Conservation (phyloP, 495 filamentous ascomycete species). For the Tuber umbilicatum region DNA sequence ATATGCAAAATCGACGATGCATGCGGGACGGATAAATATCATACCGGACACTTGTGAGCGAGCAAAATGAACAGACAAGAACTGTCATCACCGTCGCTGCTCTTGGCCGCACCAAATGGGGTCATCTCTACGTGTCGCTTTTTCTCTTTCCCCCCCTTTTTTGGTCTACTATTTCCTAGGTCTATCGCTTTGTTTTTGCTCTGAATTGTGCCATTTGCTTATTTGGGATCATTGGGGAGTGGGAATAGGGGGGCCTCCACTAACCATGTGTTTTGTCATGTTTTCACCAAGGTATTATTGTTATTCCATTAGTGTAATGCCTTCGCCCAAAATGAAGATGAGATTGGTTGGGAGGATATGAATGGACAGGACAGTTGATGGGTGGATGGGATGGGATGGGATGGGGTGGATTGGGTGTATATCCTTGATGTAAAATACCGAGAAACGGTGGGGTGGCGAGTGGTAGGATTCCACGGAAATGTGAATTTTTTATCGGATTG, state of each 20-base stretch:
- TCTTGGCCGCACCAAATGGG: background rate
- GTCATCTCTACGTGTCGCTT: background rate
- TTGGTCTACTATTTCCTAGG: background rate
- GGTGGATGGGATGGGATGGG: background rate
- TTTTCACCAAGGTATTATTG: background rate
- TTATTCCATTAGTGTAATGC: background rate
- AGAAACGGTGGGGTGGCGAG: background rate
- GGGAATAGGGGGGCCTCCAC: background rate
- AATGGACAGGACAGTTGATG: background rate
- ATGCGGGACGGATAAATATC: conserved; percentile 4
- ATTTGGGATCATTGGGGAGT: background rate
- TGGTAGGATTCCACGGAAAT: background rate
- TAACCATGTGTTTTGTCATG: background rate
- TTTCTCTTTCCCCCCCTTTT: background rate
- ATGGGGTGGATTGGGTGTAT: background rate
- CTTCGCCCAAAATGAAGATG: background rate
- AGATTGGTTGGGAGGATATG: background rate
- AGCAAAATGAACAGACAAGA: background rate
- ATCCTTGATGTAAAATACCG: background rate
- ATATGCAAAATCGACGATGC: background rate
- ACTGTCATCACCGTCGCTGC: background rate
- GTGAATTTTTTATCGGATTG: background rate
- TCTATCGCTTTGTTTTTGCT: background rate
- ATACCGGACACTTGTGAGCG: background rate
- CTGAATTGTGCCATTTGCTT: background rate